A percentile compares a stretch with the other conserved stretches of the same genome.
Conservation (phyloP, 1,284 basidiomycete genomes). For the Uromyces viciae-fabae region DNA sequence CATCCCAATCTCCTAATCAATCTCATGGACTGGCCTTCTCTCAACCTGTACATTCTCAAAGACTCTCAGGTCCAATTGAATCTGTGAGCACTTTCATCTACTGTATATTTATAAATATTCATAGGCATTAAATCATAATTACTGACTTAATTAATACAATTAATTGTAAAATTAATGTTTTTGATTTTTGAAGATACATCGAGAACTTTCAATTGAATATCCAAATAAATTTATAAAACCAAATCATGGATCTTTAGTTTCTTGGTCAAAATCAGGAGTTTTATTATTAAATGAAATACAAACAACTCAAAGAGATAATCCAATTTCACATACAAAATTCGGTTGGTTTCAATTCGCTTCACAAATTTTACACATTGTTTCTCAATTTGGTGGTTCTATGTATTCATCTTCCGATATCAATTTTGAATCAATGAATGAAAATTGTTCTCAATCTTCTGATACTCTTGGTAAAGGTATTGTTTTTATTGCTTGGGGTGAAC, state of each 20-base stretch:
- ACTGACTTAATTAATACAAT: not conserved
- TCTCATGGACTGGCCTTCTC: constrained; percentile 40
- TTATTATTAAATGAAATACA: constrained; percentile 24
- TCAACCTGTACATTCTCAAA: not conserved
- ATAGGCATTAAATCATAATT: not conserved
- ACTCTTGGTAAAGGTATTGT: constrained; percentile 13
- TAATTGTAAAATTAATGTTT: not conserved
- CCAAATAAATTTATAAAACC: constrained; percentile 10
- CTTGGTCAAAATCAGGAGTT: constrained; percentile 23
- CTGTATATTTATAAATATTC: not conserved
- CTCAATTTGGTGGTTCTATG: not conserved
- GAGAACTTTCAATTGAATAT: constrained; percentile 23
- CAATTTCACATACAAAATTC: not conserved
- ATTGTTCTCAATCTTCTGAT: no score
- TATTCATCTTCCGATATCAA: not conserved
- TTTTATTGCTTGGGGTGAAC: constrained; percentile 32
- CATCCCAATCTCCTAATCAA: not conserved
- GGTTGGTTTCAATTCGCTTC: constrained; percentile 26
- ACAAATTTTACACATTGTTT: constrained; percentile 7
- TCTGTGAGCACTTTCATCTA: not conserved
- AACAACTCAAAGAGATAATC: not conserved
- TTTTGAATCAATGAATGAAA: not conserved
- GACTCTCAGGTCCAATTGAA: constrained; percentile 12
- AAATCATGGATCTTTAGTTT: constrained; percentile 18
- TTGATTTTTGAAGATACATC: constrained; percentile 13